phyloP scores from a whole-genome alignment of 352 stramenopile genomes.

The Bremia lactucae region DNA sequence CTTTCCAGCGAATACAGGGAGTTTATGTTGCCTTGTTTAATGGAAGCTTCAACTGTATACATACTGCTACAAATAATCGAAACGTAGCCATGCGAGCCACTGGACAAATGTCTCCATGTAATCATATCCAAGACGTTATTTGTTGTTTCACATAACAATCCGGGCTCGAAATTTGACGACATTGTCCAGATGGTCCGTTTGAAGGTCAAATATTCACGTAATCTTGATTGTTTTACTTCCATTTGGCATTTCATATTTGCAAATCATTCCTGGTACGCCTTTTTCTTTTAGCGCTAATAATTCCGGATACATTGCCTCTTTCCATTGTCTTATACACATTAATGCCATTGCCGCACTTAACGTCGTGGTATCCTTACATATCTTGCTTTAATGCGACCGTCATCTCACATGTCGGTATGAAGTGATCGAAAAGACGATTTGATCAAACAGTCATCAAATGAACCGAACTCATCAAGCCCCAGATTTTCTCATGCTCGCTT shows the following conservation, averaged over 20 bases:
- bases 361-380: too few relatives aligned
- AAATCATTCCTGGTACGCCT: too few relatives aligned
- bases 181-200: not conserved
- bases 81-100: conserved; percentile 5
- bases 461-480: too few relatives aligned
- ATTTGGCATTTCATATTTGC: too few relatives aligned
- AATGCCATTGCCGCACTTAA: too few relatives aligned
- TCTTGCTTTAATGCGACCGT: too few relatives aligned
- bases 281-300: too few relatives aligned
- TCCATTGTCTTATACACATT: too few relatives aligned
- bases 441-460: too few relatives aligned
- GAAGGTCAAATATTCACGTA: not conserved
- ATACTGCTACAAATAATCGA: conserved; percentile 1
- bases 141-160: not conserved
- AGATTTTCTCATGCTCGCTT: not conserved
- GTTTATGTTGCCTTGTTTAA: conserved; percentile 1
- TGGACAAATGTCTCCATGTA: not conserved
- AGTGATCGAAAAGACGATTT: not conserved
- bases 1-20: not conserved
- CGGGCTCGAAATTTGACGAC: not conserved
- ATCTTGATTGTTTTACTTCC: too few relatives aligned
- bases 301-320: too few relatives aligned
- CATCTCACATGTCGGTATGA: too few relatives aligned
- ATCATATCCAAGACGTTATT: not conserved
- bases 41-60: not conserved